Percentiles rank a stretch among this genome's conserved stretches.
Evolutionary conservation across 2,329 filamentous ascomycete species (phyloP).

Genomic region (Coniochaeta sp.): DNA sequence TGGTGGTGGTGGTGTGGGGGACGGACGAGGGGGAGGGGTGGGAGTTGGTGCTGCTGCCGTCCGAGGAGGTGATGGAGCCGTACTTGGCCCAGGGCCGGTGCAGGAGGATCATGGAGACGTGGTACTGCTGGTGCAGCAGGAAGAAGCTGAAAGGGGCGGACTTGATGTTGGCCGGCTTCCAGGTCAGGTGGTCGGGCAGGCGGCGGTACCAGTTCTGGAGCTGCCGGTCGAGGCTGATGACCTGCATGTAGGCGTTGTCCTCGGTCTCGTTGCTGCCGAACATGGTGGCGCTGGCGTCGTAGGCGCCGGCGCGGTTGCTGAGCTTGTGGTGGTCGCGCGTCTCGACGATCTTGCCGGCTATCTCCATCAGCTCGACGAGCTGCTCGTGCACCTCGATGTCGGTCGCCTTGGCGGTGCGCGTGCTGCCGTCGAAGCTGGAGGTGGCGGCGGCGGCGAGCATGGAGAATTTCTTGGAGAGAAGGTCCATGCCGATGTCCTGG

Average conservation of each 20-base stretch:
- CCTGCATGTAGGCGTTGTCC: conserved; percentile 39
- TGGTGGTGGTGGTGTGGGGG: not conserved
- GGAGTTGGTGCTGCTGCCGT: conserved; percentile 21
- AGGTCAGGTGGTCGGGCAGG: conserved; percentile 38
- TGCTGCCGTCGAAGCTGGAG: conserved; percentile 20
- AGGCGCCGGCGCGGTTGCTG: conserved; percentile 17
- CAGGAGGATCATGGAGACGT: conserved; percentile 42
- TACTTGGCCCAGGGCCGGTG: conserved; percentile 47
- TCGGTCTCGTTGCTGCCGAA: conserved; percentile 25
- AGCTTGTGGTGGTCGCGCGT: conserved; percentile 26
- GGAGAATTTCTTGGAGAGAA: conserved; percentile 36
- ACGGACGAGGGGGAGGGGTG: conserved; percentile 19
- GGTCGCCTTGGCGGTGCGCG: conserved; percentile 12
- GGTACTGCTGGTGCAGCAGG: conserved; percentile 47
- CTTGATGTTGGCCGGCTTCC: conserved; percentile 42
- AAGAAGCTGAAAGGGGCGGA: conserved; percentile 43
- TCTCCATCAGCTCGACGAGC: conserved; percentile 47
- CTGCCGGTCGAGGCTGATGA: conserved; percentile 42
- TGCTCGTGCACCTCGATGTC: conserved; percentile 38
- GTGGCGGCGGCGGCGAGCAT: conserved; percentile 26
- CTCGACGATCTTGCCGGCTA: conserved; percentile 44
- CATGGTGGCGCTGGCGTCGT: conserved; percentile 21
- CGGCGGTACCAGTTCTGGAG: conserved; percentile 47
- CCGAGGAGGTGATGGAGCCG: conserved; percentile 24
- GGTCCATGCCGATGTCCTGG: conserved; percentile 39